These are phyloP conservation scores for Striga hermonthica DNA, from an alignment of 305 asterid genomes.

Conservation along the genomic window DNA sequence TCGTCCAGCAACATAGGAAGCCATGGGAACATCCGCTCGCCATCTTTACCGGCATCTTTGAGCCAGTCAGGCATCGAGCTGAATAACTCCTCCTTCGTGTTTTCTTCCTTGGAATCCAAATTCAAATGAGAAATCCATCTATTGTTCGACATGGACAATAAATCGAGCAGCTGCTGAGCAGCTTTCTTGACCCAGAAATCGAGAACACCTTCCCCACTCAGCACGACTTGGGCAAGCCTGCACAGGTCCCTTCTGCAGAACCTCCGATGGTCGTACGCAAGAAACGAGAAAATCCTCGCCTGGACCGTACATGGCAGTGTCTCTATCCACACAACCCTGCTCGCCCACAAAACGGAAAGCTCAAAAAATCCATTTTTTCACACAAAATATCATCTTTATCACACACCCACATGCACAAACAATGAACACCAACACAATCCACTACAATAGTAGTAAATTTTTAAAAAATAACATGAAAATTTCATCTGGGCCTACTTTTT, in stretches of 20 bases:
- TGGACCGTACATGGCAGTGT: conserved; percentile 62
- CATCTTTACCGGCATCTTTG: conserved; percentile 39
- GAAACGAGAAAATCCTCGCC: conserved; percentile 59
- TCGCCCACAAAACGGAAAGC: conserved; percentile 6
- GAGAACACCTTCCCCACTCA: conserved; percentile 39
- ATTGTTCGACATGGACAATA: conserved; percentile 46
- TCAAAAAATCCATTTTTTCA: background rate
- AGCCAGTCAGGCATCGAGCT: conserved; percentile 52
- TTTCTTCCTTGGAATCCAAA: conserved; percentile 58
- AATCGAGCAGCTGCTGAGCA: conserved; percentile 66
- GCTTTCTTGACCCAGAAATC: conserved; percentile 75
- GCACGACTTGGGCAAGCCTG: conserved; percentile 47
- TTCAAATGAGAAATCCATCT: conserved; percentile 53
- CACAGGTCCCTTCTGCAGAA: conserved; percentile 44
- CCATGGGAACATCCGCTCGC: conserved; percentile 60
- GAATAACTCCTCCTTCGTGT: conserved; percentile 49
- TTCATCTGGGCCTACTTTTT: conserved; percentile 29
- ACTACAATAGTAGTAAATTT: too few species aligned
- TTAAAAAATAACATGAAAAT: too few species aligned
- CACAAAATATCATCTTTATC: background rate
- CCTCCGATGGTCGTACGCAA: conserved; percentile 49
- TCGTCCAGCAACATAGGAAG: conserved; percentile 56
- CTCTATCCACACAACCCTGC: conserved; percentile 54
- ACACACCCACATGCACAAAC: conserved; percentile 12
- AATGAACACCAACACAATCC: background rate